Conservation (phyloP, 441 rosid genomes). For the Erodium texanum region DNA sequence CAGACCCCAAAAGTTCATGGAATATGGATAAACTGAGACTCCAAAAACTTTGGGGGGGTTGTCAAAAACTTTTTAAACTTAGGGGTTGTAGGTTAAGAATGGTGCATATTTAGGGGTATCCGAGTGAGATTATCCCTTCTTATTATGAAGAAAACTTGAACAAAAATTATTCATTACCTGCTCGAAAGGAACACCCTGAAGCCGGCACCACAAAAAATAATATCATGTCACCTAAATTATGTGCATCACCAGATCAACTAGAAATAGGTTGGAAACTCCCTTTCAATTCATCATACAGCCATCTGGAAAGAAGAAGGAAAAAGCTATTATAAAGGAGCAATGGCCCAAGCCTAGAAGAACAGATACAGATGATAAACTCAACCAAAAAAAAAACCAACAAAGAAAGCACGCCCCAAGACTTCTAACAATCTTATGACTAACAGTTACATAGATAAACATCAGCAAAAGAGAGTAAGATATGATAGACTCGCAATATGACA, state of each 20-base stretch:
- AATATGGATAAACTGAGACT: no score
- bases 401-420: background rate
- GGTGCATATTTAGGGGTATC: no score
- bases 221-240: slow-evolving; percentile 12
- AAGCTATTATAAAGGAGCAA: background rate
- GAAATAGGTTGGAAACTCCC: slow-evolving; percentile 52
- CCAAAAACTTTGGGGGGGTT: no score
- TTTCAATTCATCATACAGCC: slow-evolving; percentile 60
- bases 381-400: background rate
- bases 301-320: slow-evolving; percentile 33
- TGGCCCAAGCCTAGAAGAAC: background rate
- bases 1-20: no score
- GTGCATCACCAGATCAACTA: slow-evolving; percentile 24
- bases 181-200: slow-evolving; percentile 18
- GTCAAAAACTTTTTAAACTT: no score
- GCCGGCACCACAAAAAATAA: slow-evolving; percentile 13
- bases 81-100: no score
- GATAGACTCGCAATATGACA: background rate
- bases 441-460: background rate
- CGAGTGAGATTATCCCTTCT: no score
- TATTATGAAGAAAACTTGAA: background rate
- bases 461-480: background rate
- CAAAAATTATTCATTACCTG: slow-evolving; percentile 22
- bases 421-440: background rate
- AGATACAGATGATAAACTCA: background rate